phyloP scores from a whole-genome alignment of 768 basidiomycete genomes.

The Scleroderma citrinum region DNA sequence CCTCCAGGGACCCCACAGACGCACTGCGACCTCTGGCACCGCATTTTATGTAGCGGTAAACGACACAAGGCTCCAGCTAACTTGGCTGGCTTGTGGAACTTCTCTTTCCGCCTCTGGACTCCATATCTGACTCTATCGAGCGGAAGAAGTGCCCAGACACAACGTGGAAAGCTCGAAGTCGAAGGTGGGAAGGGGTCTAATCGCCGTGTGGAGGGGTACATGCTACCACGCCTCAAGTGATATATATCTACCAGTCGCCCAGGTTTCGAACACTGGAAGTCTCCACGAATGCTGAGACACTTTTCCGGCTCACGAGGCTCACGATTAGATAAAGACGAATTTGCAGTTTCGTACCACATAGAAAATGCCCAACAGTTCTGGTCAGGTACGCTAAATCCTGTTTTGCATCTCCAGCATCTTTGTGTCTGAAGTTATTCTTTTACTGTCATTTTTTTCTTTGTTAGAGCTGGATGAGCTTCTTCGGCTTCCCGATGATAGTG shows the following conservation, averaged over 20 bases:
- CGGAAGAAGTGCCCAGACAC: not conserved
- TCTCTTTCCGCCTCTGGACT: not conserved
- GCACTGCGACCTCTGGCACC: constrained; percentile 1
- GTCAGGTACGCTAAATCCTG: constrained; percentile 55
- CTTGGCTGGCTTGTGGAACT: not conserved
- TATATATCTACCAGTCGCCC: too few species aligned
- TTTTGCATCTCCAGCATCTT: constrained; percentile 5
- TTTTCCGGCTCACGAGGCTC: constrained; percentile 9
- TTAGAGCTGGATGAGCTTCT: constrained; percentile 86
- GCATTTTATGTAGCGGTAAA: not conserved
- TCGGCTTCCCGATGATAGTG: constrained; percentile 50
- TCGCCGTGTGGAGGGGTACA: too few species aligned
- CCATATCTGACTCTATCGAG: not conserved
- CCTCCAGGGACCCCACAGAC: not conserved
- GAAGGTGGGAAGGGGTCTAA: not conserved
- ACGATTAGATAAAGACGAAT: constrained; percentile 44
- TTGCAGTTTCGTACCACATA: constrained; percentile 80
- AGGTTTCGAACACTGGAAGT: not conserved
- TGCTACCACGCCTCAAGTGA: too few species aligned
- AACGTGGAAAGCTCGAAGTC: not conserved
- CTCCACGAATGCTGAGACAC: constrained; percentile 12
- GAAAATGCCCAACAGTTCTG: constrained; percentile 85
- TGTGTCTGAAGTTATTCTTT: not conserved
- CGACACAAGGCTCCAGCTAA: not conserved
- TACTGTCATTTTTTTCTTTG: constrained; percentile 5